These are phyloP conservation scores for Kwoniella sp. DNA, from an alignment of 768 basidiomycete species.

Conservation along the genomic window DNA sequence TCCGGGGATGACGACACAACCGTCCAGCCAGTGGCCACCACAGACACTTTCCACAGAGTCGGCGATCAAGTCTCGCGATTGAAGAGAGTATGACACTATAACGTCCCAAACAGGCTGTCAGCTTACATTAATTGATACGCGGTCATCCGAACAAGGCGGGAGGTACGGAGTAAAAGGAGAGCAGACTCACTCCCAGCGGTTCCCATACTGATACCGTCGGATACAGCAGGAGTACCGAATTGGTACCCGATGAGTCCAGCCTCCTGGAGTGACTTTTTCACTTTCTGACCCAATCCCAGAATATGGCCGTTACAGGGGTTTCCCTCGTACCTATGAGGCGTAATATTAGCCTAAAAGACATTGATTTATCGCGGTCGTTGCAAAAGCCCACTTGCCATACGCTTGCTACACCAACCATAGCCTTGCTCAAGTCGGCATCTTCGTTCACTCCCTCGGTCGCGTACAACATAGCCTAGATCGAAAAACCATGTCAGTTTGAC, in stretches of 20 bases:
- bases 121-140: too few relatives aligned
- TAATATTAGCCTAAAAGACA: too few relatives aligned
- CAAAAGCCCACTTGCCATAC: constrained; percentile 70
- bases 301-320: constrained; percentile 99
- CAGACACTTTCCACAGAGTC: constrained; percentile 95
- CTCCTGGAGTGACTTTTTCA: constrained; percentile 74
- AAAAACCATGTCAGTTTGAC: constrained; percentile 4
- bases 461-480: constrained; percentile 86
- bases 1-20: constrained; percentile 94
- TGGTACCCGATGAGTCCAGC: constrained; percentile 86
- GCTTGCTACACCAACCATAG: constrained; percentile 96
- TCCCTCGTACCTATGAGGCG: constrained; percentile 94
- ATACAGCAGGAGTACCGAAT: constrained; percentile 96
- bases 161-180: constrained; percentile 38
- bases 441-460: constrained; percentile 87
- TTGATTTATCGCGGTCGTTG: neutral
- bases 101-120: neutral
- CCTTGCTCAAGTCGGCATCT: constrained; percentile 85
- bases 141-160: neutral
- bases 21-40: constrained; percentile 96
- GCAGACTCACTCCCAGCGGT: constrained; percentile 89
- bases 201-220: constrained; percentile 98
- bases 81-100: constrained; percentile 68
- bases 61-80: constrained; percentile 95
- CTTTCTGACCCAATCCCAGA: constrained; percentile 79